A percentile compares a stretch with the other conserved stretches of the same genome.
Conservation (phyloP, 345 rosid genomes). For the Rubroshorea leprosula region DNA sequence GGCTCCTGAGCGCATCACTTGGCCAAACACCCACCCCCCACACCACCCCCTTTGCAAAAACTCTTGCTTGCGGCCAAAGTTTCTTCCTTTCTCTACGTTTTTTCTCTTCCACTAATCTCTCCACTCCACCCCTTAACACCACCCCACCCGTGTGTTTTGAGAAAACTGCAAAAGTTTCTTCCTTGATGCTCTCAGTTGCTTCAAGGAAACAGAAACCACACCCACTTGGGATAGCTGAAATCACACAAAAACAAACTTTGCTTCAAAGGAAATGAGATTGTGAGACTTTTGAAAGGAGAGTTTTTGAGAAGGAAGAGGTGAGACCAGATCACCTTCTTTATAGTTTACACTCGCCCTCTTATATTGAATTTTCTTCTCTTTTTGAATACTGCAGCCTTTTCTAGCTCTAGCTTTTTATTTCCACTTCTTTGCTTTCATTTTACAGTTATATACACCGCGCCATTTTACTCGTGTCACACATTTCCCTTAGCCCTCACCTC, state of each 20-base stretch:
- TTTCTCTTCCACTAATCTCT: constrained; percentile 1
- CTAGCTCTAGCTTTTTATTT: constrained; percentile 24
- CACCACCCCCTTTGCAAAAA: constrained; percentile 25
- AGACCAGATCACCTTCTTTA: constrained; percentile 35
- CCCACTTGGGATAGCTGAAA: neutral
- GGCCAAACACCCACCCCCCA: constrained; percentile 46
- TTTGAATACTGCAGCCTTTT: constrained; percentile 18
- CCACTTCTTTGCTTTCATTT: constrained; percentile 27
- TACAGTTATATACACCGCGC: constrained; percentile 23
- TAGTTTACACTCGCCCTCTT: constrained; percentile 20
- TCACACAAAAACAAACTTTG: neutral
- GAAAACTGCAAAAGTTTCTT: constrained; percentile 11
- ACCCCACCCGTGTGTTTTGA: constrained; percentile 16
- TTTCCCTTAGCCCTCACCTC: too few species aligned
- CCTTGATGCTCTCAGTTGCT: too few species aligned
- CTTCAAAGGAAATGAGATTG: constrained; percentile 3
- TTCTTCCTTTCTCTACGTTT: constrained; percentile 11
- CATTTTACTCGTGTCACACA: constrained; percentile 28
- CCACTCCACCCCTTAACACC: constrained; percentile 10
- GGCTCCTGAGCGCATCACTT: constrained; percentile 94
- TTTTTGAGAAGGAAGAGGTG: constrained; percentile 20
- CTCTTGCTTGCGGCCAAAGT: constrained; percentile 10
- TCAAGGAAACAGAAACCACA: neutral
- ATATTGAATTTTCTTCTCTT: constrained; percentile 1
- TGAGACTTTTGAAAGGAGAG: neutral